These are phyloP conservation scores for Aphanomyces euteiches DNA, from an alignment of 352 stramenopile genomes.

Conservation along the genomic window DNA sequence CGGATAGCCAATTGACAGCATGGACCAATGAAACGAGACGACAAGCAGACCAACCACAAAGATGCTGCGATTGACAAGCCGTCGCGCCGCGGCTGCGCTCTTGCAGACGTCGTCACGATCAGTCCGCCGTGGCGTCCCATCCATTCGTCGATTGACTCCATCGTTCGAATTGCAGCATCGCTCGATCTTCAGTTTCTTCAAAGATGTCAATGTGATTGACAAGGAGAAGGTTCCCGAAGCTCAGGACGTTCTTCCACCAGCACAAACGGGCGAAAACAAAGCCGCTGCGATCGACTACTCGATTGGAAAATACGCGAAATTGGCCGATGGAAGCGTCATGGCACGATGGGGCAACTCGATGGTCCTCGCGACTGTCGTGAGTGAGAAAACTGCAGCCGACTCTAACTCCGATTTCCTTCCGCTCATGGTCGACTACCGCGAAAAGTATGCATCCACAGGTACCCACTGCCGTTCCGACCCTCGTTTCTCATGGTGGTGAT, in stretches of 20 bases:
- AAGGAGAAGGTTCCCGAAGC: too few relatives aligned
- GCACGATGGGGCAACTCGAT: slow-evolving; percentile 76
- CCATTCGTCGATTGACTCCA: slow-evolving; percentile 1
- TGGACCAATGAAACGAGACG: neutral
- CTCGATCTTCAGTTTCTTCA: too few relatives aligned
- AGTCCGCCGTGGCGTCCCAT: neutral
- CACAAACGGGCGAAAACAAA: neutral
- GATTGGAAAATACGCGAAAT: slow-evolving; percentile 73
- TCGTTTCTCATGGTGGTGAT: slow-evolving; percentile 1
- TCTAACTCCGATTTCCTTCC: slow-evolving; percentile 80
- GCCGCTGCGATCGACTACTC: slow-evolving; percentile 48
- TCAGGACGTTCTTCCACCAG: too few relatives aligned
- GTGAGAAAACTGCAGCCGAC: slow-evolving; percentile 37
- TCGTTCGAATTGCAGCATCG: neutral
- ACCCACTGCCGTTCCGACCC: neutral
- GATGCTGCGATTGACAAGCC: slow-evolving; percentile 15
- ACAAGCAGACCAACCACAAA: slow-evolving; percentile 10
- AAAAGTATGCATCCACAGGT: slow-evolving; percentile 83
- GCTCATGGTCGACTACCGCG: slow-evolving; percentile 92
- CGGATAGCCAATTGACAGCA: too few relatives aligned
- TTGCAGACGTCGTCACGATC: neutral
- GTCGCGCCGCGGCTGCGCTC: neutral
- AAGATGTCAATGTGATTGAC: too few relatives aligned
- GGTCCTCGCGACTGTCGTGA: slow-evolving; percentile 84
- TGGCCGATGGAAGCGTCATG: slow-evolving; percentile 84